Conservation (phyloP, 2,329 filamentous ascomycete genomes). For the Fusarium liriodendri region DNA sequence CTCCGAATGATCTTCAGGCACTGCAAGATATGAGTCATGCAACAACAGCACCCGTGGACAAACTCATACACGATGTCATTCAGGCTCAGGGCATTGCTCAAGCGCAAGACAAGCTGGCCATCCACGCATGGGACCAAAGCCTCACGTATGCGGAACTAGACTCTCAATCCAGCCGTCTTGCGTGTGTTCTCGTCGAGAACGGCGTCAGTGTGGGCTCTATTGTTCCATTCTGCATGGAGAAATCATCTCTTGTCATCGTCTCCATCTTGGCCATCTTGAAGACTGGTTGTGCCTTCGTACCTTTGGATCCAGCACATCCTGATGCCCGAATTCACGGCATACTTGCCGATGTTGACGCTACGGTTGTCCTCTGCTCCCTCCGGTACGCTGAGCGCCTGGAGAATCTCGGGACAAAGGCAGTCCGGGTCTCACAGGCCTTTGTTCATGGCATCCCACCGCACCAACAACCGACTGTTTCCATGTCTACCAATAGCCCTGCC, state of each 20-base stretch:
- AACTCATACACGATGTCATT: constrained; percentile 18
- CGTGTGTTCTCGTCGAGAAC: background rate
- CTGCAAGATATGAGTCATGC: constrained; percentile 3
- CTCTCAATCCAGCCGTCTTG: background rate
- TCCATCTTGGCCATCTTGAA: constrained; percentile 23
- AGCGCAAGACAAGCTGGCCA: constrained; percentile 7
- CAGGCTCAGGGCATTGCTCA: background rate
- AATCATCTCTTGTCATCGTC: constrained; percentile 10
- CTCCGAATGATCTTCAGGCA: background rate
- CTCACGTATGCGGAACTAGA: constrained; percentile 55
- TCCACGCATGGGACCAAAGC: constrained; percentile 55
- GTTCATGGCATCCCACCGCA: background rate
- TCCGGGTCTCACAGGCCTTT: constrained; percentile 1
- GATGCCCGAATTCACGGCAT: constrained; percentile 14
- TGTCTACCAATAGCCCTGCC: background rate
- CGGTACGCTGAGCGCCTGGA: constrained; percentile 24
- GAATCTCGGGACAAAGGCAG: background rate
- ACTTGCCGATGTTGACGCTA: background rate
- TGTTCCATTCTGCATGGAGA: constrained; percentile 28
- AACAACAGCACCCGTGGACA: background rate
- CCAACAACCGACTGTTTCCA: background rate
- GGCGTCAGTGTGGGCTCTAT: background rate
- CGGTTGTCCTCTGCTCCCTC: background rate
- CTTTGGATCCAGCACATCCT: constrained; percentile 3
- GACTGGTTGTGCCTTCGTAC: constrained; percentile 13